Conservation (phyloP, 441 rosid genomes). For the Macaranga tanarius region DNA sequence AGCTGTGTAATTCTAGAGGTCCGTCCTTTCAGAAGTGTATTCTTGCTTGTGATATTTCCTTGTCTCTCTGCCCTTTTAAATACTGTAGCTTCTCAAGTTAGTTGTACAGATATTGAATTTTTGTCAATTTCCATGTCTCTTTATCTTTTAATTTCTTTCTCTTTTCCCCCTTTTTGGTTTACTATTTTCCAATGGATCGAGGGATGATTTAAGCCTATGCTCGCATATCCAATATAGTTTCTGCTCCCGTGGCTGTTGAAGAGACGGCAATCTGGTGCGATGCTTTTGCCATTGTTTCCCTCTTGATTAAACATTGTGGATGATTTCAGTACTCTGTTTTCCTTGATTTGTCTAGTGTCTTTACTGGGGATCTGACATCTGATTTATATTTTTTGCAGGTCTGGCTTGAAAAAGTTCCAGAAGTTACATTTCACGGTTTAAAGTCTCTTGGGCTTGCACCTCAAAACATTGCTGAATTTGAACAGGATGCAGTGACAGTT, state of each 20-base stretch:
- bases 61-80: neutral
- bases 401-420: neutral
- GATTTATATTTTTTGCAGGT: slow-evolving; percentile 2
- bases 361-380: neutral
- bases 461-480: neutral
- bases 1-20: neutral
- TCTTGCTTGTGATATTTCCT: neutral
- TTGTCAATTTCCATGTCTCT: slow-evolving; percentile 25
- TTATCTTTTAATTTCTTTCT: slow-evolving; percentile 31
- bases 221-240: slow-evolving; percentile 28
- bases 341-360: neutral
- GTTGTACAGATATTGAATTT: slow-evolving; percentile 20
- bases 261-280: slow-evolving; percentile 40
- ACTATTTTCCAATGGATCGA: slow-evolving; percentile 26
- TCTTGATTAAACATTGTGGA: slow-evolving; percentile 12
- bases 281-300: slow-evolving; percentile 18
- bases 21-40: neutral
- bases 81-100: slow-evolving; percentile 13
- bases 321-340: slow-evolving; percentile 17
- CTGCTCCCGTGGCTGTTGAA: slow-evolving; percentile 35
- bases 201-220: slow-evolving; percentile 40
- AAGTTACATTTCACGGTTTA: neutral
- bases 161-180: slow-evolving; percentile 20
- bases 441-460: neutral
- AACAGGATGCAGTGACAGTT: neutral